Percentiles rank a stretch among this genome's conserved stretches.
These are phyloP conservation scores for Myxozyma geophila DNA, from an alignment of 805 yeast genomes.

Conservation along the genomic window DNA sequence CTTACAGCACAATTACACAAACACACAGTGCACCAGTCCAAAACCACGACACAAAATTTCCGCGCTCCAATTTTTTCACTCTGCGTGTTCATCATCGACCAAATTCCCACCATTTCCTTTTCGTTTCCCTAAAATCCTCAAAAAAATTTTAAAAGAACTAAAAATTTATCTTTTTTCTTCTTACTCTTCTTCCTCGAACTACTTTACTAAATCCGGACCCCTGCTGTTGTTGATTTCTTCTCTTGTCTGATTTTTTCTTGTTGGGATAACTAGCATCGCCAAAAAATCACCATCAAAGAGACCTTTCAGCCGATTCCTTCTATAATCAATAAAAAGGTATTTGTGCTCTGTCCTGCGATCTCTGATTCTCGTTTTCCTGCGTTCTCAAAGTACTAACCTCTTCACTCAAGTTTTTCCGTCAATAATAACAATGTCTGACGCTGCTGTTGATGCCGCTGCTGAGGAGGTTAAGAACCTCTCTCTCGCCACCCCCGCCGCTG, in stretches of 20 bases:
- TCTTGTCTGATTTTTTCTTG: slow-evolving; percentile 5
- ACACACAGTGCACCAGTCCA: background rate
- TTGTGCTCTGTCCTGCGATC: background rate
- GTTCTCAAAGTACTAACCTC: background rate
- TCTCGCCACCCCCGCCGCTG: slow-evolving; percentile 28
- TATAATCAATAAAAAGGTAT: background rate
- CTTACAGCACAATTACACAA: background rate
- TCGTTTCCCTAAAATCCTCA: slow-evolving; percentile 22
- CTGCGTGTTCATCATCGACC: slow-evolving; percentile 10
- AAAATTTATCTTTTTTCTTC: slow-evolving; percentile 19
- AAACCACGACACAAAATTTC: slow-evolving; percentile 22
- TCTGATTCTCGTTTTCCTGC: background rate
- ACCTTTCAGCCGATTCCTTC: slow-evolving; percentile 8
- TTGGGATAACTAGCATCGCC: slow-evolving; percentile 5
- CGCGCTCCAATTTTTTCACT: slow-evolving; percentile 13
- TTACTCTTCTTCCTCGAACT: background rate
- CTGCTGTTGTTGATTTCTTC: slow-evolving; percentile 6
- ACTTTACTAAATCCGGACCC: background rate
- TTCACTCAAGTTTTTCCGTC: background rate
- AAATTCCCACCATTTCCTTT: slow-evolving; percentile 1
- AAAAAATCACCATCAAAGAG: background rate
- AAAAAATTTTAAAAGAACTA: slow-evolving; percentile 31
- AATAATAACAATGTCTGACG: slow-evolving; percentile 33
- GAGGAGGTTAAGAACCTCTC: slow-evolving; percentile 37
- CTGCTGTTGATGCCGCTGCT: slow-evolving; percentile 18